These are phyloP conservation scores for Xylariaceae sp. DNA, from an alignment of 2,329 filamentous ascomycete species.

Conservation along the genomic window DNA sequence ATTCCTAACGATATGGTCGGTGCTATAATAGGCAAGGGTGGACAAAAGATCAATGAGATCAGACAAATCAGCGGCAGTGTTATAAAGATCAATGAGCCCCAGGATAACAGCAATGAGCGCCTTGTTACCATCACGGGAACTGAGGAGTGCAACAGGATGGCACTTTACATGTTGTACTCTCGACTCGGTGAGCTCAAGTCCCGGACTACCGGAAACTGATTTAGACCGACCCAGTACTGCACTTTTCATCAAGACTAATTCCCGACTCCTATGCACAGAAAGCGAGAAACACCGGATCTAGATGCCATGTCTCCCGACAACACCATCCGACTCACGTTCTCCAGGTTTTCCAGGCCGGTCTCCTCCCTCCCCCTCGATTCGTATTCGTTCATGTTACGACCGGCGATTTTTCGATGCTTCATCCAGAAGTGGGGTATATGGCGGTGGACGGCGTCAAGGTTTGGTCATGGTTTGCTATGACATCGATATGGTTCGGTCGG, in stretches of 20 bases:
- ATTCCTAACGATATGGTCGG: conserved; percentile 99
- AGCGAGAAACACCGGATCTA: conserved; percentile 31
- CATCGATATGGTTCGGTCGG: too few species aligned
- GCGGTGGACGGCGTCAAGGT: conserved; percentile 27
- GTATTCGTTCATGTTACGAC: conserved; percentile 19
- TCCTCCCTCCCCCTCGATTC: conserved; percentile 10
- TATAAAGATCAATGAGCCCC: conserved; percentile 99
- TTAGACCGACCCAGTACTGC: conserved; percentile 7
- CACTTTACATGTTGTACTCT: conserved; percentile 98
- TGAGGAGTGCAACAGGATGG: conserved; percentile 98
- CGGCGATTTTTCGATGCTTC: conserved; percentile 15
- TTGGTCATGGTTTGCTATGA: conserved; percentile 3
- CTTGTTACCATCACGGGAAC: conserved; percentile 97
- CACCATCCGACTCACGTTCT: conserved; percentile 11
- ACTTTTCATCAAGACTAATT: conserved; percentile 22
- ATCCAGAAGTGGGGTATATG: conserved; percentile 19
- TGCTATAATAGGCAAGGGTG: conserved; percentile 97
- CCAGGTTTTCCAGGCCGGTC: conserved; percentile 7
- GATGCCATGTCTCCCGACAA: conserved; percentile 16
- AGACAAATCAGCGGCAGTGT: conserved; percentile 94
- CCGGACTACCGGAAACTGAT: conserved; percentile 10
- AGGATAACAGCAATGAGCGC: conserved; percentile 97
- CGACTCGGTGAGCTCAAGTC: conserved; percentile 69
- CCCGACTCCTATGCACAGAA: conserved; percentile 22
- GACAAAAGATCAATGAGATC: conserved; percentile 99